A percentile compares a stretch with the other conserved stretches of the same genome.
These are phyloP conservation scores for Leishmania amazonensis DNA, from an alignment of 208 protist genomes.

Conservation along the genomic window DNA sequence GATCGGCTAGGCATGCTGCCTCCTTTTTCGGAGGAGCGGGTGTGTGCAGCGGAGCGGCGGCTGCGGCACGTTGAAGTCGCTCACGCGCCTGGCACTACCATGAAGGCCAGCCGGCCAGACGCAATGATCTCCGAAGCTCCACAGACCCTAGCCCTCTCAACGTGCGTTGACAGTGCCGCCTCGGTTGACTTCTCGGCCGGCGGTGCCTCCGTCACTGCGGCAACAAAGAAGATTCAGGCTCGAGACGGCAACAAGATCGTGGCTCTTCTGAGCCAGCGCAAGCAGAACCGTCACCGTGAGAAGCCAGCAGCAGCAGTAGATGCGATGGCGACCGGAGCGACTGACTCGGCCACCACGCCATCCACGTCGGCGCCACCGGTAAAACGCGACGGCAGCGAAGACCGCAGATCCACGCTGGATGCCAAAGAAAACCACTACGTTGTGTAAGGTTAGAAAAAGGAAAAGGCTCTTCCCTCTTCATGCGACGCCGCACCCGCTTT, in stretches of 20 bases:
- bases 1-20: slow-evolving; percentile 61
- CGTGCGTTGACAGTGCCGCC: not conserved
- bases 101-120: not conserved
- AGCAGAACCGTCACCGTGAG: not conserved
- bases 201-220: not conserved
- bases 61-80: slow-evolving; percentile 22
- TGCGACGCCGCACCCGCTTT: not conserved
- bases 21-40: slow-evolving; percentile 40
- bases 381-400: not conserved
- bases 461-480: not conserved
- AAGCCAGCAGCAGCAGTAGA: not conserved
- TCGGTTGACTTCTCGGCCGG: not conserved
- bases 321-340: not conserved
- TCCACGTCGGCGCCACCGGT: not conserved
- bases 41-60: slow-evolving; percentile 23
- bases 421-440: slow-evolving; percentile 6
- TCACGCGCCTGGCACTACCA: not conserved
- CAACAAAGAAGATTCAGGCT: not conserved
- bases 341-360: not conserved
- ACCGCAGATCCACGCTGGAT: not conserved
- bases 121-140: not conserved
- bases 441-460: not conserved
- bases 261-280: not conserved
- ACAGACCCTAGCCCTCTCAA: not conserved
- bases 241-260: slow-evolving; percentile 1